Base-by-base conservation (phyloP, 2,329 filamentous ascomycete genomes). In the Parasarocladium wereldwijsianum region DNA sequence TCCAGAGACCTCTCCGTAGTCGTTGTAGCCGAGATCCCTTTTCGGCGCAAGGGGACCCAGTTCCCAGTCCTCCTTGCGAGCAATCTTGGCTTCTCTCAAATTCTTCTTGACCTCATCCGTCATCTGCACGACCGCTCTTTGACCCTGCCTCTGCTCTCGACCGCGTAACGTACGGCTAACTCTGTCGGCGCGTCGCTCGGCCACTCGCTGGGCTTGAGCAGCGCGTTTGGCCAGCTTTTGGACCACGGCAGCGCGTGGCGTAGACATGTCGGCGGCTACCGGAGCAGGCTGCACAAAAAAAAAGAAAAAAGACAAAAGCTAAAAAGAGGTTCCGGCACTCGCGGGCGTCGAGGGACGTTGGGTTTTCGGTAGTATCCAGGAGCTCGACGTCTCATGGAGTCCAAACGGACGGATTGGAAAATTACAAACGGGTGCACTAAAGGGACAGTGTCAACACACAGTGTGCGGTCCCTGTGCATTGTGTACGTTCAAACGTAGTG, bases 31-130 rank as follows among this genome's bases (percentile, higher is more conserved):
- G 22, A 76, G 58, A 53, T 90, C 78, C 43, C 76, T 67, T 47
- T 76, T 77, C 3, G 86, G 85, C 3, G 84, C 77, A 38, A 93
- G 49, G 7, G 80, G 69, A 0, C 86, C 87, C 39, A 84, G 55
- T 38, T 77, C 60, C 72, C 80, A 93, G 51, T 87, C 76, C 49
- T 93, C 79, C 36, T 65, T 67, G 31, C 79, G 68, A 29, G 66
- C 62, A 39, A 58, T 47, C 19, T 57, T 54, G 26, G 62, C 58
- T 23, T 55, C 48, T 29, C 49, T 46, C 10, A 60, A 36, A 37
- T 55, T 51, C 26, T 47, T 31, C 18, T 45, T 40, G 32, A 56
- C 42, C 37, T 60, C 51, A 4, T 38, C 32, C 17, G 47, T 40
- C 32, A 50, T 47, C 5, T 37, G 32, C 21, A 43, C 42, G 29